Percentiles rank a stretch among this genome's conserved stretches.
Conservation (phyloP, 768 basidiomycete genomes). For the Hypholoma fasciculare region DNA sequence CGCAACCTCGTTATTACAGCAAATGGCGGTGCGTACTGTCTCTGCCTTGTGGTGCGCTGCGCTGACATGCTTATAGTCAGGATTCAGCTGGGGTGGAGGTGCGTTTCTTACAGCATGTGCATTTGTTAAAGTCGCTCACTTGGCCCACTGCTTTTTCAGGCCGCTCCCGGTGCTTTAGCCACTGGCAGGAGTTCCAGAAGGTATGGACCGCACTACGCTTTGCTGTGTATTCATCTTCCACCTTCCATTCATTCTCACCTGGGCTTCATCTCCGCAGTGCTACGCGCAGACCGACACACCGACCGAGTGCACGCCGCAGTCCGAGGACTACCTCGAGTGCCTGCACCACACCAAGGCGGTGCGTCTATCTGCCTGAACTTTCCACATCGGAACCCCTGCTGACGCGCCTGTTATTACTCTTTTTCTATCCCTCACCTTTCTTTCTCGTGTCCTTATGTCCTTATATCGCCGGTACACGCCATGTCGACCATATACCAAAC, state of each 20-base stretch:
- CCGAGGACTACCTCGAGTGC: slow-evolving; percentile 91
- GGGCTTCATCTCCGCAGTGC: slow-evolving; percentile 52
- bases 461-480: neutral
- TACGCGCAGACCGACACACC: slow-evolving; percentile 82
- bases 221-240: neutral
- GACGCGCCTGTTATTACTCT: neutral
- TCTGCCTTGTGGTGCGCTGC: neutral
- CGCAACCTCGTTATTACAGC: slow-evolving; percentile 10
- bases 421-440: neutral
- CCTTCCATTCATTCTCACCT: neutral
- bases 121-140: no score
- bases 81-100: slow-evolving; percentile 49
- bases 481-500: neutral
- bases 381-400: neutral
- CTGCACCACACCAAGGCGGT: slow-evolving; percentile 90
- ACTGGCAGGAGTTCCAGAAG: slow-evolving; percentile 90
- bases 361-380: slow-evolving; percentile 19
- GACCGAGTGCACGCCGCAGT: slow-evolving; percentile 63
- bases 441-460: no score
- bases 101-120: no score
- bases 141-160: slow-evolving; percentile 45
- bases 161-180: slow-evolving; percentile 82
- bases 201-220: slow-evolving; percentile 30
- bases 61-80: slow-evolving; percentile 33
- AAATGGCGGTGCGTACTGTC: slow-evolving; percentile 38